A percentile compares a stretch with the other conserved stretches of the same genome.
phyloP scores from a whole-genome alignment of 495 filamentous ascomycete genomes.

The Penicillium silybi region DNA sequence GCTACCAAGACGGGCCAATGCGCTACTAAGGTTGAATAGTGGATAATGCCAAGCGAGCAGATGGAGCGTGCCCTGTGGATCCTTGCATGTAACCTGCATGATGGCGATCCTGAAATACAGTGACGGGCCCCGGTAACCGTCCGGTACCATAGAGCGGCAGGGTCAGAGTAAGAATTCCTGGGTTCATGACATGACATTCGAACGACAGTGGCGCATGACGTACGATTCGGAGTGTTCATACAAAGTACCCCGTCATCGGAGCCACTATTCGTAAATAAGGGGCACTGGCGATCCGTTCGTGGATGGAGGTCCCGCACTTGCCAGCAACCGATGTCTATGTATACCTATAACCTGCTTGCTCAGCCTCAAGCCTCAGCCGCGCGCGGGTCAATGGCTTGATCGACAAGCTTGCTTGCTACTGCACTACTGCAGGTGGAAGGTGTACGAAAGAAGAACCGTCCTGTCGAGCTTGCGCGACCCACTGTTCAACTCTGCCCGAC shows the following conservation, averaged over 20 bases:
- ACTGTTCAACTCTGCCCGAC: too few relatives aligned
- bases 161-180: too few relatives aligned
- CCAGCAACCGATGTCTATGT: not conserved
- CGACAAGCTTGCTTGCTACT: too few relatives aligned
- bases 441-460: not conserved
- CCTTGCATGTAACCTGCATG: slow-evolving; percentile 1
- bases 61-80: slow-evolving; percentile 13
- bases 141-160: not conserved
- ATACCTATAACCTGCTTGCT: not conserved
- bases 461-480: not conserved
- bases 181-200: too few relatives aligned
- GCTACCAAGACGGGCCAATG: slow-evolving; percentile 2
- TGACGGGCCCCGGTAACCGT: slow-evolving; percentile 5
- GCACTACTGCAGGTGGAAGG: too few relatives aligned
- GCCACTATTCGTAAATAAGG: not conserved
- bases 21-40: slow-evolving; percentile 5
- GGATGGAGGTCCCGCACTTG: not conserved
- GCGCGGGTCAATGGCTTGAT: too few relatives aligned
- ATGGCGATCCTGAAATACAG: slow-evolving; percentile 8
- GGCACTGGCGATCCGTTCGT: slow-evolving; percentile 10
- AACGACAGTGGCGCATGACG: too few relatives aligned
- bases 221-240: too few relatives aligned
- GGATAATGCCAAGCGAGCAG: slow-evolving; percentile 1
- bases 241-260: too few relatives aligned
- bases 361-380: not conserved